These are phyloP conservation scores for Pseudozyma hubeiensis DNA, from an alignment of 1,284 basidiomycete species.

Conservation along the genomic window DNA sequence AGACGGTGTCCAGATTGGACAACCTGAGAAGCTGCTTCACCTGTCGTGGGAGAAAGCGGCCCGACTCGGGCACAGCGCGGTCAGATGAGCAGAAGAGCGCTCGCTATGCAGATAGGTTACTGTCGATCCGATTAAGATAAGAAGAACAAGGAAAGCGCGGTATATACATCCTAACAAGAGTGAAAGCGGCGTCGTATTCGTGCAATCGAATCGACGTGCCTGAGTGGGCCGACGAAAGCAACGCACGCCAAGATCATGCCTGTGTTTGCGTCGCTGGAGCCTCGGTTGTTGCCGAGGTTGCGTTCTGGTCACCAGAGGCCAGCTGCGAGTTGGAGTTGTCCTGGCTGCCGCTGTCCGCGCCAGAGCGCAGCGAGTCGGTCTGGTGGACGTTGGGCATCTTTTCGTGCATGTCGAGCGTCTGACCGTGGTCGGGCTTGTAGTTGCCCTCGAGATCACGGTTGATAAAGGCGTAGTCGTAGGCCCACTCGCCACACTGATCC, in stretches of 20 bases:
- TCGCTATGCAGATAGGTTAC: background rate
- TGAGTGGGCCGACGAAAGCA: no score
- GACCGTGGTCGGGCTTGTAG: slow-evolving; percentile 52
- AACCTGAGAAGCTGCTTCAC: no score
- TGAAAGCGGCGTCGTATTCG: no score
- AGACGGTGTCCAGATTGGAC: background rate
- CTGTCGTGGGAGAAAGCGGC: no score
- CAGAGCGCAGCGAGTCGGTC: slow-evolving; percentile 20
- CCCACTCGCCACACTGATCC: slow-evolving; percentile 74
- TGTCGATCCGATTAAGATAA: slow-evolving; percentile 1
- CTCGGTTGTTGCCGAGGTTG: background rate
- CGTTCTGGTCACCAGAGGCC: background rate
- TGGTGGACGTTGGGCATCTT: slow-evolving; percentile 37
- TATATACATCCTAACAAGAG: background rate
- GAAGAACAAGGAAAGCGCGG: background rate
- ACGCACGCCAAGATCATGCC: background rate
- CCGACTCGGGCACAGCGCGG: no score
- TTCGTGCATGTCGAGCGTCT: slow-evolving; percentile 52
- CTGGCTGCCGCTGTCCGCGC: slow-evolving; percentile 16
- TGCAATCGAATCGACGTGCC: background rate
- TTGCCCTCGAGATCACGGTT: slow-evolving; percentile 63
- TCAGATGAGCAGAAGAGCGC: background rate
- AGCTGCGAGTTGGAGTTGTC: slow-evolving; percentile 8
- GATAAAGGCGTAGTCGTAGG: slow-evolving; percentile 63
- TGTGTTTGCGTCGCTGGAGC: slow-evolving; percentile 1